Conservation (phyloP, 164 flowering plant genomes). For the Liquidambar formosana region DNA sequence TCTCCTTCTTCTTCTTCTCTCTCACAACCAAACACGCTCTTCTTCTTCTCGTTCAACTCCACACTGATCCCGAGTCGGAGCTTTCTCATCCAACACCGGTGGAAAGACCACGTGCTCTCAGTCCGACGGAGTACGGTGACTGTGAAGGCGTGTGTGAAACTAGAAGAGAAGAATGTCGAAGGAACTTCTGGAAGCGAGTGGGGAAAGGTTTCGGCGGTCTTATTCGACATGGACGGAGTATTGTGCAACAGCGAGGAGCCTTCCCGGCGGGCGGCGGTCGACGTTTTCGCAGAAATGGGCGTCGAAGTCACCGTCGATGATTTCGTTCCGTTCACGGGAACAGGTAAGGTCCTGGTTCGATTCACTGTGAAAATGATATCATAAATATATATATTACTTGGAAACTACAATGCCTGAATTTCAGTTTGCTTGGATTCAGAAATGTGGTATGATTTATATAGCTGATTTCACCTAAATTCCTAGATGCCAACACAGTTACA, state of each 20-base stretch:
- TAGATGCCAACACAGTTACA: too few relatives aligned
- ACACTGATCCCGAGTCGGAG: slow-evolving; percentile 5
- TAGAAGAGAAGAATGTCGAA: slow-evolving; percentile 36
- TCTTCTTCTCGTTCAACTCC: slow-evolving; percentile 6
- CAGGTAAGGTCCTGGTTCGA: slow-evolving; percentile 46
- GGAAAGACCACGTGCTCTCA: neutral
- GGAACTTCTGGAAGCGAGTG: slow-evolving; percentile 35
- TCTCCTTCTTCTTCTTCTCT: slow-evolving; percentile 14
- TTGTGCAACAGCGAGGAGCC: slow-evolving; percentile 92
- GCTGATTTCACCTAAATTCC: too few relatives aligned
- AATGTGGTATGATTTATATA: too few relatives aligned
- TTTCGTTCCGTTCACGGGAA: slow-evolving; percentile 92
- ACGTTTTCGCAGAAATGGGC: slow-evolving; percentile 86
- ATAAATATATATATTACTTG: too few relatives aligned
- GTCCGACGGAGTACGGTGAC: slow-evolving; percentile 9
- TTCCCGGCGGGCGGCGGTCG: slow-evolving; percentile 83
- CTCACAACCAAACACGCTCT: slow-evolving; percentile 4
- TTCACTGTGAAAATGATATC: neutral
- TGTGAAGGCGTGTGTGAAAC: slow-evolving; percentile 43
- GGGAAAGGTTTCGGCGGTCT: slow-evolving; percentile 96
- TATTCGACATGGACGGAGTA: slow-evolving; percentile 98
- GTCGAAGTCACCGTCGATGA: slow-evolving; percentile 75
- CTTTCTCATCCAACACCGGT: slow-evolving; percentile 8
- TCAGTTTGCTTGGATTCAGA: too few relatives aligned
- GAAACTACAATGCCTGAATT: too few relatives aligned